Percentiles rank a stretch among this genome's conserved stretches.
These are phyloP conservation scores for Ceratobasidium sp. DNA, from an alignment of 1,284 basidiomycete species.

Conservation along the genomic window DNA sequence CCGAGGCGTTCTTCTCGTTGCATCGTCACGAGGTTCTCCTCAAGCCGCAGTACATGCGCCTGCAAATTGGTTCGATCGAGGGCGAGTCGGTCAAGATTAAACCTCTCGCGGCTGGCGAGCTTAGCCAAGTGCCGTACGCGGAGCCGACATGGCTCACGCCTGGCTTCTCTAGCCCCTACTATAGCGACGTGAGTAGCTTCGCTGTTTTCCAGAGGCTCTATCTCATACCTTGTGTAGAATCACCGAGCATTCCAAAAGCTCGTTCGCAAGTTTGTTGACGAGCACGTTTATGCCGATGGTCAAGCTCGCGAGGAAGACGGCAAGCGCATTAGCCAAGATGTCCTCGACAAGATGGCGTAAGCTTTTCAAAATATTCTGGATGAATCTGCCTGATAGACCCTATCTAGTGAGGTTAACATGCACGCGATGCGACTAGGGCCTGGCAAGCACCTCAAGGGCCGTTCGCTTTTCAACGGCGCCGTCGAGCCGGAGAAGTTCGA, in stretches of 20 bases:
- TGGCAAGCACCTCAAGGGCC: slow-evolving; percentile 86
- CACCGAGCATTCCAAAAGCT: slow-evolving; percentile 62
- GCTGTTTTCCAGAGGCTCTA: not conserved
- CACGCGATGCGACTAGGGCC: slow-evolving; percentile 94
- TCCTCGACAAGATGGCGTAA: slow-evolving; percentile 79
- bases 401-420: slow-evolving; percentile 67
- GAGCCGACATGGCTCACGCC: slow-evolving; percentile 85
- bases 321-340: slow-evolving; percentile 74
- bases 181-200: slow-evolving; percentile 70
- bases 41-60: slow-evolving; percentile 78
- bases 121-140: slow-evolving; percentile 82
- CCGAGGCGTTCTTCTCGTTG: slow-evolving; percentile 86
- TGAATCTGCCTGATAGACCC: slow-evolving; percentile 56
- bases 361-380: slow-evolving; percentile 52
- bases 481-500: slow-evolving; percentile 83
- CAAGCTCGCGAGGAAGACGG: slow-evolving; percentile 81
- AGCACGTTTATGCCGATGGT: slow-evolving; percentile 63
- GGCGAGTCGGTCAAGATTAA: slow-evolving; percentile 71
- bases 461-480: slow-evolving; percentile 82
- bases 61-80: slow-evolving; percentile 77
- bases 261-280: slow-evolving; percentile 68
- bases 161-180: slow-evolving; percentile 88
- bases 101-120: slow-evolving; percentile 67
- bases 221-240: slow-evolving; percentile 54
- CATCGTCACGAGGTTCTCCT: slow-evolving; percentile 84